phyloP scores from a whole-genome alignment of 352 stramenopile species.

The Pythium dissotocum region DNA sequence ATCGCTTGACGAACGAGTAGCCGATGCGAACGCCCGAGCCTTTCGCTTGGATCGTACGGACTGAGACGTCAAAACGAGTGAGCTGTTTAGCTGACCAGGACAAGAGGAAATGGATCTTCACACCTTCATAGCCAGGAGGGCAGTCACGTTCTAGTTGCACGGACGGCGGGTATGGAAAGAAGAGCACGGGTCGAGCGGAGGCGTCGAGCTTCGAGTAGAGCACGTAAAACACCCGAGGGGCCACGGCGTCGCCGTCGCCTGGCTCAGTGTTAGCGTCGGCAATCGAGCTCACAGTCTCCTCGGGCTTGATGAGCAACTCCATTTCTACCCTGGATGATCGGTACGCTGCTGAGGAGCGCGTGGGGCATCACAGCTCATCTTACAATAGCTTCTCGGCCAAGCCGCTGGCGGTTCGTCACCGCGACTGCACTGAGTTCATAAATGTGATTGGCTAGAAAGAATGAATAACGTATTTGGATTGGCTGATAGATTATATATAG shows the following conservation, averaged over 20 bases:
- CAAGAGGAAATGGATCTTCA: not conserved
- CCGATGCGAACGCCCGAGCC: conserved; percentile 37
- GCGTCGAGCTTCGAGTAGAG: conserved; percentile 57
- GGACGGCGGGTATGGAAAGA: conserved; percentile 60
- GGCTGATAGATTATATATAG: not conserved
- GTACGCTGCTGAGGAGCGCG: not conserved
- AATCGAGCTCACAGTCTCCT: not conserved
- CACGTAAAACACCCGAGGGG: conserved; percentile 35
- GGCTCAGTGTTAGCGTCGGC: not conserved
- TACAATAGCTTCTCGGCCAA: not conserved
- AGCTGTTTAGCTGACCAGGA: not conserved
- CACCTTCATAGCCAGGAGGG: conserved; percentile 64
- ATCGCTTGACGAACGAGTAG: conserved; percentile 68
- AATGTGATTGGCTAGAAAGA: not conserved
- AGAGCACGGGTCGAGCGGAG: conserved; percentile 38
- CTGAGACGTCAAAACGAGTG: conserved; percentile 17
- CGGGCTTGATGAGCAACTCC: not conserved
- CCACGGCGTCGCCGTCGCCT: not conserved
- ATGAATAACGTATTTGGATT: not conserved
- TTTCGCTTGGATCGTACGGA: conserved; percentile 31
- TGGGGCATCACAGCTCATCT: not conserved
- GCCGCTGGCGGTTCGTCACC: not conserved
- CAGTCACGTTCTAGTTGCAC: conserved; percentile 45
- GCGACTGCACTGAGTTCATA: not conserved
- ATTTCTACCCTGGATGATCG: not conserved